phyloP scores from a whole-genome alignment of 2,329 filamentous ascomycete genomes.

The Botrytis paeoniae region DNA sequence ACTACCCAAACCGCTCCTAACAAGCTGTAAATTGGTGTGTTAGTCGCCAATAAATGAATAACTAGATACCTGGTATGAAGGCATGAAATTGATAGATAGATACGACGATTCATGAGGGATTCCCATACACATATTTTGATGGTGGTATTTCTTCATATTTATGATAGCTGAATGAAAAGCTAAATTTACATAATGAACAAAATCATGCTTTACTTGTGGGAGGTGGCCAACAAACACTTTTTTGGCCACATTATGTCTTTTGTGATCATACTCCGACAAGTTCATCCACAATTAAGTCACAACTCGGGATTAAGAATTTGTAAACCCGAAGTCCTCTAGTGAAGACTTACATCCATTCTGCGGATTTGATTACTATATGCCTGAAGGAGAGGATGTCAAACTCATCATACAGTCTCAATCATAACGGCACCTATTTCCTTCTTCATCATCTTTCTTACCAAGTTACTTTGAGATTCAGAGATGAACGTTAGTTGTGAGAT shows the following conservation, averaged over 20 bases:
- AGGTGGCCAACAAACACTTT: background rate
- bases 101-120: constrained; percentile 7
- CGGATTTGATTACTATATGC: background rate
- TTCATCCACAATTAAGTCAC: background rate
- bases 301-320: background rate
- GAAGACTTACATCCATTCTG: background rate
- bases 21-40: constrained; percentile 66
- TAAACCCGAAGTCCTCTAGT: background rate
- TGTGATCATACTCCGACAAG: background rate
- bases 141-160: background rate
- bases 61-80: constrained; percentile 13
- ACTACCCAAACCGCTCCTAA: constrained; percentile 70
- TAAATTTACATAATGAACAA: background rate
- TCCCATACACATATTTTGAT: constrained; percentile 1
- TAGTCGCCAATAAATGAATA: background rate
- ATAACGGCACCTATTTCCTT: background rate
- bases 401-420: background rate
- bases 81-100: constrained; percentile 14
- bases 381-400: background rate
- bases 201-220: background rate
- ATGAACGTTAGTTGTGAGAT: background rate
- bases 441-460: background rate
- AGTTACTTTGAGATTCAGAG: background rate
- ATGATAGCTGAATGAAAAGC: constrained; percentile 14
- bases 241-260: background rate